These are phyloP conservation scores for Oryza rufipogon DNA, from an alignment of 176 grass and related monocot species.

Conservation along the genomic window DNA sequence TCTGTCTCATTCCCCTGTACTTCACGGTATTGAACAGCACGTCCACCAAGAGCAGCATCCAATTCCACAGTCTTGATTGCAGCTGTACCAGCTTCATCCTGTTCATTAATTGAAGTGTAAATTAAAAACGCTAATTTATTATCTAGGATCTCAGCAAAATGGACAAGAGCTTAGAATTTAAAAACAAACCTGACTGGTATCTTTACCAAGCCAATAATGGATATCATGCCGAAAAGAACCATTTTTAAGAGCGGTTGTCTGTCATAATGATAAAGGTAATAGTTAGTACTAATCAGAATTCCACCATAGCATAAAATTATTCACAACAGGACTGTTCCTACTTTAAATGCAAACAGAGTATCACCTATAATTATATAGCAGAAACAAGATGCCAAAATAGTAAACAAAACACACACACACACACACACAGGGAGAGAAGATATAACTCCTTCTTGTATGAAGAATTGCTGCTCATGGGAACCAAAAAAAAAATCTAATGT, in stretches of 20 bases:
- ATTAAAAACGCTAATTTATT: conserved; percentile 29
- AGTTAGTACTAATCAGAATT: conserved; percentile 26
- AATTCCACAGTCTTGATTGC: conserved; percentile 95
- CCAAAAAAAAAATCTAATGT: conserved; percentile 20
- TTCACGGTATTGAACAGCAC: conserved; percentile 97
- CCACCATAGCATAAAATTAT: conserved; percentile 18
- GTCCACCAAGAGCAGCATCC: conserved; percentile 91
- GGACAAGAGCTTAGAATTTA: conserved; percentile 17
- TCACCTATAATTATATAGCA: conserved; percentile 16
- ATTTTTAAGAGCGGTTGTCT: conserved; percentile 88
- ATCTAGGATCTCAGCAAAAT: conserved; percentile 33
- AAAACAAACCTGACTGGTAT: conserved; percentile 81
- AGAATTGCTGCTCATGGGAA: neutral
- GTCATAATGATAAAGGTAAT: conserved; percentile 38
- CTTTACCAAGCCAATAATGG: conserved; percentile 99
- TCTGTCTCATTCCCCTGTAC: conserved; percentile 95
- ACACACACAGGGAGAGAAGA: neutral
- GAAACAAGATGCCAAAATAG: conserved; percentile 19
- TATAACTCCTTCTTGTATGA: conserved; percentile 33
- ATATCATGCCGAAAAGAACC: conserved; percentile 89
- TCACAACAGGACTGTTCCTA: neutral
- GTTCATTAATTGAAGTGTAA: conserved; percentile 47
- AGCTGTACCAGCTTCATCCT: conserved; percentile 96
- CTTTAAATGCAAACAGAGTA: conserved; percentile 27
- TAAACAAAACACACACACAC: neutral